These are phyloP conservation scores for Camelina hispida DNA, from an alignment of 345 rosid species.

Conservation along the genomic window DNA sequence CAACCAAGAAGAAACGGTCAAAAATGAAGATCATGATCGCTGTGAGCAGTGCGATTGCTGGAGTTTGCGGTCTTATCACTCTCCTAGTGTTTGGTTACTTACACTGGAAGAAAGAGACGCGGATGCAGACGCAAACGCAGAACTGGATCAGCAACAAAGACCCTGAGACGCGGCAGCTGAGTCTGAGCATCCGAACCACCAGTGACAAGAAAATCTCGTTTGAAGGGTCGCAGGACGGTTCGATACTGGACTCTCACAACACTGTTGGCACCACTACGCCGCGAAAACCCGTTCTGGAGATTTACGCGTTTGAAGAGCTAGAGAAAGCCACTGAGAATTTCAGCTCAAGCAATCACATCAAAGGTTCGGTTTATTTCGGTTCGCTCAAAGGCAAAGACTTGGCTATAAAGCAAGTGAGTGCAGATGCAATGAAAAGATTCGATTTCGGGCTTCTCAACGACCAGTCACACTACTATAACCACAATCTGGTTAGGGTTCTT, in stretches of 20 bases:
- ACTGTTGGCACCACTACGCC: constrained; percentile 50
- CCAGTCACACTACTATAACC: constrained; percentile 65
- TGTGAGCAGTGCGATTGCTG: constrained; percentile 59
- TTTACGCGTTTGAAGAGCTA: constrained; percentile 64
- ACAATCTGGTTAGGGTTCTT: constrained; percentile 72
- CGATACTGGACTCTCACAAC: constrained; percentile 51
- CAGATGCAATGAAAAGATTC: constrained; percentile 51
- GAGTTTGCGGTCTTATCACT: constrained; percentile 50
- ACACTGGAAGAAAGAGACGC: constrained; percentile 60
- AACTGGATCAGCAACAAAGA: constrained; percentile 47
- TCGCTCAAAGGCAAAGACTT: constrained; percentile 81
- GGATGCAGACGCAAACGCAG: constrained; percentile 36
- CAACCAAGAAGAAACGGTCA: constrained; percentile 47
- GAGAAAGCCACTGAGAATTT: constrained; percentile 83
- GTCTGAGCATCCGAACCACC: constrained; percentile 74
- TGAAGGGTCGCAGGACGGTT: constrained; percentile 67
- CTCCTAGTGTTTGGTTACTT: constrained; percentile 41
- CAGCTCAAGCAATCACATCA: constrained; percentile 70
- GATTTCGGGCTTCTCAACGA: constrained; percentile 58
- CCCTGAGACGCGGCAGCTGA: constrained; percentile 74
- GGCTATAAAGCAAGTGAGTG: constrained; percentile 58
- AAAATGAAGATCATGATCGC: constrained; percentile 63
- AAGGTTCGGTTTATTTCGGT: constrained; percentile 78
- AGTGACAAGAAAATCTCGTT: constrained; percentile 88
- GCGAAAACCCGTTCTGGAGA: constrained; percentile 54